phyloP scores from a whole-genome alignment of 176 grass and related monocot species.

The Lolium multiflorum region DNA sequence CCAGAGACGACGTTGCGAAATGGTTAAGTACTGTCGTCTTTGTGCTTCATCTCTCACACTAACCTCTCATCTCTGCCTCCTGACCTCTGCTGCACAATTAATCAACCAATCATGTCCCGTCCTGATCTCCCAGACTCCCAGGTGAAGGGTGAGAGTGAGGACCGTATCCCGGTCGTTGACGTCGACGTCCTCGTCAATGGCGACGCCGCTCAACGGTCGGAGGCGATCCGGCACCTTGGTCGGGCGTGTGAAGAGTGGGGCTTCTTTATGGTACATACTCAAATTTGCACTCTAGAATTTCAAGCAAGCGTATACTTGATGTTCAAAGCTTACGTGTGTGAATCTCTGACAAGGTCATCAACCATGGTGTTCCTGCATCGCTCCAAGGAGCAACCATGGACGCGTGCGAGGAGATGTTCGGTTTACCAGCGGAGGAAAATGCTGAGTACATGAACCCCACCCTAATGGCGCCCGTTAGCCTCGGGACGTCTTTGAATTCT shows the following conservation, averaged over 20 bases:
- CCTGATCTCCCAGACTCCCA: background rate
- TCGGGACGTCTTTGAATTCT: conserved; percentile 60
- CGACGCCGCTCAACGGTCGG: conserved; percentile 40
- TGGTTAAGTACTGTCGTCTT: background rate
- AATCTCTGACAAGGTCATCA: conserved; percentile 49
- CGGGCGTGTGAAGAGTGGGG: conserved; percentile 80
- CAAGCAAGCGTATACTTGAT: background rate
- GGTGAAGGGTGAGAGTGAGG: background rate
- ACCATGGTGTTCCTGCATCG: conserved; percentile 62
- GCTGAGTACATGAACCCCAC: conserved; percentile 25
- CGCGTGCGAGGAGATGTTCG: conserved; percentile 44
- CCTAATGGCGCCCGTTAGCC: conserved; percentile 60
- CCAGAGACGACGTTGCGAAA: background rate
- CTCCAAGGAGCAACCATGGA: conserved; percentile 47
- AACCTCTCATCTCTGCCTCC: background rate
- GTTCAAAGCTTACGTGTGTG: background rate
- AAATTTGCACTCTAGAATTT: background rate
- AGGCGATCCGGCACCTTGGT: conserved; percentile 48
- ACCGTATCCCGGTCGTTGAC: conserved; percentile 64
- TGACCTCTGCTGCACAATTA: background rate
- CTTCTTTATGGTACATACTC: conserved; percentile 70
- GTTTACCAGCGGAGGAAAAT: conserved; percentile 50
- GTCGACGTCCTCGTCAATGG: conserved; percentile 53
- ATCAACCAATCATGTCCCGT: background rate
- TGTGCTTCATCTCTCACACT: background rate